Base-by-base conservation (phyloP, 140 eudicot genomes). In the Cichorium intybus region DNA sequence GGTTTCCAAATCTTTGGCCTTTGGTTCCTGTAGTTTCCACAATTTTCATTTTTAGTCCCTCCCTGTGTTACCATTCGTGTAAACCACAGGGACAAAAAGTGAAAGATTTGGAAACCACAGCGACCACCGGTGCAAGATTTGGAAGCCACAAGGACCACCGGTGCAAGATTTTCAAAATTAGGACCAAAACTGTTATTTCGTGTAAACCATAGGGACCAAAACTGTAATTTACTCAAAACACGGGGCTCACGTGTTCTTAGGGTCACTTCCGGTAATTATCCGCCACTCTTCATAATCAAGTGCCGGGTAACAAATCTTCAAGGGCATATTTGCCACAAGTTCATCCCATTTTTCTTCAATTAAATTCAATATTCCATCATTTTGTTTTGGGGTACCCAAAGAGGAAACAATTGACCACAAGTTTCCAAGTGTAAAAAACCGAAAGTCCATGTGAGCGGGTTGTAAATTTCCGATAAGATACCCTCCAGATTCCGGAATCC, bases 391-490 rank as follows among this genome's bases (percentile, higher is more conserved):
- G 26, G 84, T 78, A 56, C 87, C 87, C 77, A 82, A 48, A 16
- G 87, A 78, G 16, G 87, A 79, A 60, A 82, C 70, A 21, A 82
- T 75, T 50, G 88, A 17, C 88, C 88, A 82, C 23, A 82, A 62
- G 48, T 82, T 82, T 20, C 88, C 88, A 2, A 82, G 82, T 4
- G 88, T 75, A 64, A 82, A 82, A 51, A 82, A 82, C 56, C 88
- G 66, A 59, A 82, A 82, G 69, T 82, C 88, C 88, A 82, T 82
- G 53, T 82, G 88, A 50, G 88, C 88, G 11, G 88, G 88, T 63
- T 82, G 88, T 62, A 82, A 63, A 52, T 82, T 82, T 60, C 88
- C 88, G 21, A 82, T 82, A 51, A 82, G 74, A 68, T 82, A 82
- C 3, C 88, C 88, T 7, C 84, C 84, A 33, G 77, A 57, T 34